Percentiles rank a stretch among this genome's conserved stretches.
phyloP scores from a whole-genome alignment of 2,329 filamentous ascomycete species.

The Colletotrichum higginsianum region DNA sequence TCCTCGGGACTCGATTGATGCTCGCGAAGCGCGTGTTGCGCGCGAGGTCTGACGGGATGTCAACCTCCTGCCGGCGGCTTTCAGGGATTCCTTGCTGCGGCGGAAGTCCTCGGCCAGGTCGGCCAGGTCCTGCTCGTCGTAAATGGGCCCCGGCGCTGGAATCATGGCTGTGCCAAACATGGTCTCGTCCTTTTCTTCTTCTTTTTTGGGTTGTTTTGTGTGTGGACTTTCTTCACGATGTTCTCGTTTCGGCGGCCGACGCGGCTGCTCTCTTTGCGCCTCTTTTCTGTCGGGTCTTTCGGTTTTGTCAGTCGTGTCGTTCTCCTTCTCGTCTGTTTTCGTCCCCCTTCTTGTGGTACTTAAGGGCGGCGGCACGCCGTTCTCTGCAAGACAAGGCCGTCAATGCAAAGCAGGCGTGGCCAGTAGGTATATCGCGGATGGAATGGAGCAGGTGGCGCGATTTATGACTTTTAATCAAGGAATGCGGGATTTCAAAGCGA shows the following conservation, averaged over 20 bases:
- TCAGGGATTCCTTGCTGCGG: constrained; percentile 10
- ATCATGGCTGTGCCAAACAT: background rate
- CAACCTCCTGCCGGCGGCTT: background rate
- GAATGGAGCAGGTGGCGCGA: background rate
- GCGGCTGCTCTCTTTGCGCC: too few species aligned
- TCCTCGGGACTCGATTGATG: constrained; percentile 17
- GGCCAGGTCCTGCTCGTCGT: background rate
- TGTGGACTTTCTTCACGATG: too few species aligned
- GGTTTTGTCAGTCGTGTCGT: too few species aligned
- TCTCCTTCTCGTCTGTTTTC: background rate
- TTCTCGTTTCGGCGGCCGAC: too few species aligned
- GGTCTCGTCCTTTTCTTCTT: background rate
- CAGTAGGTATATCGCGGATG: too few species aligned
- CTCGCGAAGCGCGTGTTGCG: constrained; percentile 4
- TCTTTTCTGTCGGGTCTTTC: too few species aligned
- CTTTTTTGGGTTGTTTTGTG: too few species aligned
- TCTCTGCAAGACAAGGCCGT: background rate
- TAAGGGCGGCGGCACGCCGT: too few species aligned
- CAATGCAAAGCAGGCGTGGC: too few species aligned
- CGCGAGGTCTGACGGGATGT: constrained; percentile 3
- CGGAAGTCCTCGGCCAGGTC: background rate
- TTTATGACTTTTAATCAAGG: background rate
- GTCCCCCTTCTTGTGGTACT: background rate
- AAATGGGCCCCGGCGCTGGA: background rate
- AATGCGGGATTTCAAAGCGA: background rate